Base-by-base conservation (phyloP, 495 filamentous ascomycete species). In the Stereocaulon alpinum region DNA sequence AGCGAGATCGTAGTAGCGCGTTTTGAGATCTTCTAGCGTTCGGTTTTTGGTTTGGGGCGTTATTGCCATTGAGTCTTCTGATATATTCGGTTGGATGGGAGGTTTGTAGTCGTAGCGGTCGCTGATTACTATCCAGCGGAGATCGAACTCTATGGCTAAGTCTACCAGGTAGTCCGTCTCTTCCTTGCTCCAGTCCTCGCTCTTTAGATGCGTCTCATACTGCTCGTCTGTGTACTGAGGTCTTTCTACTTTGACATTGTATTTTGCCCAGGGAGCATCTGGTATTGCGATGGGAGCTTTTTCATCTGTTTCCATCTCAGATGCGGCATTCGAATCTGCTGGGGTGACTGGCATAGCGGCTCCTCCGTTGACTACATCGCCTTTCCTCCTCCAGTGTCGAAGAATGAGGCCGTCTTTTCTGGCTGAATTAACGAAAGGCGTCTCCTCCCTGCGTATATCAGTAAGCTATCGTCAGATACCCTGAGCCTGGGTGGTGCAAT, bases 161-260 rank as follows among this genome's bases (percentile, higher is more conserved):
- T 82, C 72, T 67, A 96, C 75, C 59, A 98, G 72, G 66, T 95
- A 95, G 66, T 96, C 90, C 6, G 93, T 97, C 70, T 98, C 93
- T 54, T 91, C 86, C 61, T 86, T 87, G 20, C 87, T 82, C 93
- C 93, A 98, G 58, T 91, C 82, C 32, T 80, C 73, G 64, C 75
- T 85, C 63, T 81, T 80, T 44, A 98, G 69, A 64, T 88, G 81
- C 54, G 79, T 72, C 52, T 85, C 83, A 70, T 98, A 98, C 67
- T 94, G 86, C 47, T 88, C 89, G 47, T 93, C 87, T 43, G 81
- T 86, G 68, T 96, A 96, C 52, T 81, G 73, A 4, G 92, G 90
- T 27, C 86, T 74, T 2, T 83, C 75, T 22, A 88, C 80, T 45
- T 84, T 77, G 52, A 94, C 80, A 67, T 96, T 93, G 76, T 84